Base-by-base conservation (phyloP, 495 filamentous ascomycete genomes). In the Oidiodendron maius region DNA sequence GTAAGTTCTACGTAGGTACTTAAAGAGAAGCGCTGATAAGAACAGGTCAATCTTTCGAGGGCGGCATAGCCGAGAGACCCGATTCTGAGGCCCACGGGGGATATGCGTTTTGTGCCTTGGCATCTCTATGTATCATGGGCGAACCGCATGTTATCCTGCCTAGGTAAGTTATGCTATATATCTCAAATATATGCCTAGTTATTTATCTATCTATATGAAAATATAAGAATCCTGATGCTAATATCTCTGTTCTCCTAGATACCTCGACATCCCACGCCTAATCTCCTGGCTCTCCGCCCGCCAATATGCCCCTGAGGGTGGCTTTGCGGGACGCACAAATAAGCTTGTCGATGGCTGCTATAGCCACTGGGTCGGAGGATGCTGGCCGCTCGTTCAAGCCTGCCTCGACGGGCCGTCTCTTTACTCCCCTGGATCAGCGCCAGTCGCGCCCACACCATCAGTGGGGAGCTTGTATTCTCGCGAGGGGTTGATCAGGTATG, bases 291-390 rank as follows among this genome's bases (percentile, higher is more conserved):
- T 97, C 17, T 89, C 87, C 28, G 78, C 86, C 28, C 81, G 91
- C 46, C 93, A 98, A 62, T 86, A 91, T 68, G 81, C 78, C 8
- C 94, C 93, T 3, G 93, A 97, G 65, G 94, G 90, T 34, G 93
- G 93, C 11, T 86, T 91, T 57, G 79, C 86, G 13, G 93, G 93
- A 49, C 80, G 93, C 53, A 95, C 93, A n/a, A 96, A 97, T 68
- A 98, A 98, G 66, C 74, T 98, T 6, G 91, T 97, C 18, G 93
- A 98, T 65, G 93, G 91, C 40, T 98, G 93, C 64, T 97, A 98
- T 67, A 91, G 86, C 64, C 90, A 95, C 58, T 98, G 93, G 93
- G 86, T 96, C 9, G 93, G 94, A 4, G 86, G 83, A 23, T 96
- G 91, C 64, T 98, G 90, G 83, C 82, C 91, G 30, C 64, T 98